Base-by-base conservation (phyloP, 805 yeast genomes). In the Candida oleophila region DNA sequence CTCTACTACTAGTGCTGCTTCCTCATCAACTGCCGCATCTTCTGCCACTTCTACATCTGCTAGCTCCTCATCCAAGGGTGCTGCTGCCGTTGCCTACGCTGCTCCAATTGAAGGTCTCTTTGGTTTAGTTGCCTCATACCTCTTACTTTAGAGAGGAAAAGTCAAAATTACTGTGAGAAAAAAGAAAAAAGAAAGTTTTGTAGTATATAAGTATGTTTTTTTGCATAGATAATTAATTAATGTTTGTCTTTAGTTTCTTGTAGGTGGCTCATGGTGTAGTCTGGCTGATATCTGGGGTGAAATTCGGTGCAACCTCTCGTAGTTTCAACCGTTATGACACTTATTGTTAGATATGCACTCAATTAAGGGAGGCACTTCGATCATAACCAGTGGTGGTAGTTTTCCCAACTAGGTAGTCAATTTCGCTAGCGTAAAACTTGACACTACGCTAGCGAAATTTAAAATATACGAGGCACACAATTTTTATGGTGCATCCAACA, bases 51-150 rank as follows among this genome's bases (percentile, higher is more conserved):
- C 39, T 22, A 18, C 39, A 9, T 20, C 39, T 9, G 18, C 21
- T 12, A 11, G 22, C 18, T 36, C 39, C 14, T 11, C 21, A 16
- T n/a, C 39, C 20, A 20, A 16, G 22, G 16, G 19, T 34, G 18
- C 19, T 9, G 16, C 39, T 12, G 39, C 39, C 20, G 16, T 19
- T 16, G 19, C 39, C 7, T 36, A 16, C 12, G 39, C 39, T 20
- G 39, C 39, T 15, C 14, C 22, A n/a, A 36, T 36, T 18, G 39
- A 36, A 16, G 39, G 39, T 9, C 39, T 36, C 22, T 36, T 36
- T 18, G 39, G 39, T 7, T 36, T 36, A 12, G 39, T 36, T 36
- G 39, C 39, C 8, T 36, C 39, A 16, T 36, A 16, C 39, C 39
- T 36, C 22, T 36, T 36, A 20, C 39, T 36, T 20, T 36, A 20